phyloP scores from a whole-genome alignment of 2,329 filamentous ascomycete genomes.

The Diaporthe sp. region DNA sequence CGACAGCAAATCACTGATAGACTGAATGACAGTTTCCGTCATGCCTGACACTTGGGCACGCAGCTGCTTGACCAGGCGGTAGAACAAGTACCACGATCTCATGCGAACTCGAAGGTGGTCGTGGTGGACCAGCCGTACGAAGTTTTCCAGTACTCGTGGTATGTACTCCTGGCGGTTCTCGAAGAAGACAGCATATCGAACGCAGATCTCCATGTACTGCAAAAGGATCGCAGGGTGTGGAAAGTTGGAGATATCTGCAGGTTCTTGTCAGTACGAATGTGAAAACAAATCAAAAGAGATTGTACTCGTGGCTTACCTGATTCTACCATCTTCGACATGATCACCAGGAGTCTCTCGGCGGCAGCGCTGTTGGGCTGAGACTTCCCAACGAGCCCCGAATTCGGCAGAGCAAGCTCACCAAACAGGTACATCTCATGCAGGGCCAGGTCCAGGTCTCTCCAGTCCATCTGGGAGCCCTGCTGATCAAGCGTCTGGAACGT shows the following conservation, averaged over 20 bases:
- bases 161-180: slow-evolving; percentile 87
- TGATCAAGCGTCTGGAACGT: slow-evolving; percentile 87
- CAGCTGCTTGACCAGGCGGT: slow-evolving; percentile 90
- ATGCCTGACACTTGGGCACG: slow-evolving; percentile 88
- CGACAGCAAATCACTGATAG: slow-evolving; percentile 86
- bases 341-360: slow-evolving; percentile 84
- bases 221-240: slow-evolving; percentile 92
- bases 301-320: slow-evolving; percentile 72
- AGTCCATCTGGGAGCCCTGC: slow-evolving; percentile 83
- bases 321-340: slow-evolving; percentile 97
- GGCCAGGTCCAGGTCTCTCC: slow-evolving; percentile 94
- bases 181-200: slow-evolving; percentile 93
- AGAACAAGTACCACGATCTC: slow-evolving; percentile 97
- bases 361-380: slow-evolving; percentile 84
- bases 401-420: slow-evolving; percentile 91
- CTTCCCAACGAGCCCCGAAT: slow-evolving; percentile 89
- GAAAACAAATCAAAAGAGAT: background rate
- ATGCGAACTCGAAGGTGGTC: slow-evolving; percentile 88
- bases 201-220: slow-evolving; percentile 98
- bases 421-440: slow-evolving; percentile 96
- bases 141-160: slow-evolving; percentile 88
- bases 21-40: slow-evolving; percentile 91
- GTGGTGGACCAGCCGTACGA: slow-evolving; percentile 91
- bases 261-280: slow-evolving; percentile 40
- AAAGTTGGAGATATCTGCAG: slow-evolving; percentile 83